Base-by-base conservation (phyloP, 768 basidiomycete genomes). In the Solioccasus polychromus region DNA sequence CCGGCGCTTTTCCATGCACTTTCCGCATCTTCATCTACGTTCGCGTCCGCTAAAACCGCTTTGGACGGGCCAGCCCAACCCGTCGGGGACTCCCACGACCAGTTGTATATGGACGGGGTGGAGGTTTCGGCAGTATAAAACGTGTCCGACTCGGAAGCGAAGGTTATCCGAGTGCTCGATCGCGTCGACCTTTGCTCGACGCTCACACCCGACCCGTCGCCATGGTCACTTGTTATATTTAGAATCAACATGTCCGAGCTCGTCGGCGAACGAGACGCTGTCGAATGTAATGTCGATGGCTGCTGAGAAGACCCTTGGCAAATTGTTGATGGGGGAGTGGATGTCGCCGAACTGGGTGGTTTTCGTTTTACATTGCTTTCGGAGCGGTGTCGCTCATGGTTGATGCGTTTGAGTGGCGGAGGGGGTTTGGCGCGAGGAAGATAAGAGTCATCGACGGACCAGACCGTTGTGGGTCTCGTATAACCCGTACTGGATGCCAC, bases 21-120 rank as follows among this genome's bases (percentile, higher is more conserved):
- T 24, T 15, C 8, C 34, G 10, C 5, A 15, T n/a, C 29, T 51
- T 8, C 12, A 7, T 35, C 17, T 38, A 8, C 25, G 23, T 15
- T 39, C 5, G 38, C 38, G 8, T 37, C 36, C 15, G 3, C 28
- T 3, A 39, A 22, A 14, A 1, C 23, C 8, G 8, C 12, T 14
- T 23, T 35, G 12, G 48, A 31, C 3, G 59, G 57, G 3, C 61
- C 66, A 2, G 35, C 31, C 66, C 66, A 66, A 30, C 35, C 39
- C 2, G 42, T n/a, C 2, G 66, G 64, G 8, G 64, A 57, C 3
- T 24, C 18, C 64, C 63, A 64, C 5, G 35, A 2, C 25, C 20
- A 1, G 39, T 23, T 19, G 8, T 17, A 20, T 20, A 12, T n/a
- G n/a, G n/a, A n/a, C n/a, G n/a, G n/a, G n/a, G n/a, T n/a, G n/a